These are phyloP conservation scores for Gyrodon lividus DNA, from an alignment of 768 basidiomycete genomes.

Conservation along the genomic window DNA sequence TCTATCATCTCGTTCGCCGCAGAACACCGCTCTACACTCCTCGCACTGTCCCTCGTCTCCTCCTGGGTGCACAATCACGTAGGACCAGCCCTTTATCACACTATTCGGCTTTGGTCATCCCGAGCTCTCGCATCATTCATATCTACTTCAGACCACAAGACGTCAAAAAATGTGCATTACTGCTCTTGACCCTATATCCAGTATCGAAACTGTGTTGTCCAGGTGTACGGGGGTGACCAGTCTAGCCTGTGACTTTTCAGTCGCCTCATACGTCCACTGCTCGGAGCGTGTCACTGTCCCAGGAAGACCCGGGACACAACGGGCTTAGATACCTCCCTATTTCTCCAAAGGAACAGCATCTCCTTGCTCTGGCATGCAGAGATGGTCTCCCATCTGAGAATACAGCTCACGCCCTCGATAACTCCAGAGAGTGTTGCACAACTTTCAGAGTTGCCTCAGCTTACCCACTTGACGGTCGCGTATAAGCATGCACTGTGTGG, in stretches of 20 bases:
- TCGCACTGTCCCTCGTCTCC: constrained; percentile 36
- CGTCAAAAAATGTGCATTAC: constrained; percentile 37
- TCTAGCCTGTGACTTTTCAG: constrained; percentile 37
- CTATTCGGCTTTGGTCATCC: constrained; percentile 35
- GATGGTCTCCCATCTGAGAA: constrained; percentile 37
- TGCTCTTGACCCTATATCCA: constrained; percentile 33
- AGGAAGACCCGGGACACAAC: neutral
- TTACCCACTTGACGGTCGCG: constrained; percentile 18
- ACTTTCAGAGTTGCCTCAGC: constrained; percentile 10
- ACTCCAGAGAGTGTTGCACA: constrained; percentile 6
- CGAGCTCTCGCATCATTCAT: constrained; percentile 31
- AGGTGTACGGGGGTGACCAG: constrained; percentile 32
- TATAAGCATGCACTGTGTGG: constrained; percentile 2
- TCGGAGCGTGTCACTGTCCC: neutral
- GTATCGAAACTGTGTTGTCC: constrained; percentile 31
- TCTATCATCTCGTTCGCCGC: constrained; percentile 39
- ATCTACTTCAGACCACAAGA: constrained; percentile 23
- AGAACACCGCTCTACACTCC: constrained; percentile 25
- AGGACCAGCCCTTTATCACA: constrained; percentile 37
- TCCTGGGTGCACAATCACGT: constrained; percentile 32
- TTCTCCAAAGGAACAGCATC: constrained; percentile 31
- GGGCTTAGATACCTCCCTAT: neutral
- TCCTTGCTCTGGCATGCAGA: constrained; percentile 35
- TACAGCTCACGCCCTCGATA: constrained; percentile 25
- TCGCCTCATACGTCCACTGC: constrained; percentile 24